phyloP scores from a whole-genome alignment of 805 yeast genomes.

The Pichia manshurica region DNA sequence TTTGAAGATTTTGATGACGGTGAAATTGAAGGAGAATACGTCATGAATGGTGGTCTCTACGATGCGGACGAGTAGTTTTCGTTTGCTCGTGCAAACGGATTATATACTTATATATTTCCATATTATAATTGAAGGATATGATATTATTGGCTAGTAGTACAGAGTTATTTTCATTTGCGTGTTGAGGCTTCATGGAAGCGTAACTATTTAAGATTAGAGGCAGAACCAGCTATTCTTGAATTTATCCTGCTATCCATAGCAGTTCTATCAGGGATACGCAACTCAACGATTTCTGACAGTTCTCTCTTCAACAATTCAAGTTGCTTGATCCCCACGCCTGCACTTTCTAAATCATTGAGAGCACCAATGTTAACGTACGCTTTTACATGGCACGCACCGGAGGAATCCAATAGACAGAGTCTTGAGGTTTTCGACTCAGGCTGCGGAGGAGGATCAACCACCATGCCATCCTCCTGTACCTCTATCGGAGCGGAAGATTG shows the following conservation, averaged over 20 bases:
- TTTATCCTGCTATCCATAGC: constrained; percentile 72
- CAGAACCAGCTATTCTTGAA: constrained; percentile 23
- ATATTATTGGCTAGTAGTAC: too few relatives aligned
- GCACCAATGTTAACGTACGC: constrained; percentile 66
- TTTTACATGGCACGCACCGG: constrained; percentile 55
- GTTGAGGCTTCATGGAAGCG: too few relatives aligned
- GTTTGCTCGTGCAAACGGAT: too few relatives aligned
- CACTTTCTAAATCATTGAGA: constrained; percentile 68
- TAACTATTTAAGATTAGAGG: constrained; percentile 3
- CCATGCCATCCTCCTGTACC: too few relatives aligned
- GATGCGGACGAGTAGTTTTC: constrained; percentile 7
- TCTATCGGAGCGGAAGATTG: too few relatives aligned
- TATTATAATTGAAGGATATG: too few relatives aligned
- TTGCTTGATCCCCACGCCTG: constrained; percentile 59
- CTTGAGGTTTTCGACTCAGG: background rate
- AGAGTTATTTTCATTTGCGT: too few relatives aligned
- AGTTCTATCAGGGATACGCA: constrained; percentile 72
- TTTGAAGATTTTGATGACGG: constrained; percentile 19
- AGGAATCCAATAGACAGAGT: constrained; percentile 36
- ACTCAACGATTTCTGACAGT: constrained; percentile 58
- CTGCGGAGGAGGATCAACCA: too few relatives aligned
- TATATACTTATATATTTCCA: too few relatives aligned
- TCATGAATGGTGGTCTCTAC: constrained; percentile 15
- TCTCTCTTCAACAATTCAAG: constrained; percentile 59
- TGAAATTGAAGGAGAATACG: constrained; percentile 18